Conservation (phyloP, 2,329 filamentous ascomycete species). For the Colletotrichum spinosum region DNA sequence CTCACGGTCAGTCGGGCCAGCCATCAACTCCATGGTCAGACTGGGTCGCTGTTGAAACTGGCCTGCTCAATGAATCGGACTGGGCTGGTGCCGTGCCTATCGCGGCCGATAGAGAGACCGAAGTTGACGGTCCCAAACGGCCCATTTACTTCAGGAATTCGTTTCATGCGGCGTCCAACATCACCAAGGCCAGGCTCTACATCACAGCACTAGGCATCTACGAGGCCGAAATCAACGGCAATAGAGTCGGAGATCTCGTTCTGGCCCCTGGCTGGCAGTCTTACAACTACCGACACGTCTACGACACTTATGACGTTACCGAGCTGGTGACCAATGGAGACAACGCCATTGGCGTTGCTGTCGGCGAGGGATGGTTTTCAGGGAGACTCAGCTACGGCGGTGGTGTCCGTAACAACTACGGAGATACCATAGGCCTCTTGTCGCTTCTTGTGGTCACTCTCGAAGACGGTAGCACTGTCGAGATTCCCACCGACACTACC, state of each 20-base stretch:
- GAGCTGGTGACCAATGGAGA: slow-evolving; percentile 50
- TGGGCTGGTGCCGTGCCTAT: slow-evolving; percentile 47
- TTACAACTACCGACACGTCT: slow-evolving; percentile 62
- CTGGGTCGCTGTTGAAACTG: slow-evolving; percentile 50
- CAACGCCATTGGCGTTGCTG: slow-evolving; percentile 51
- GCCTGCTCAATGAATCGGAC: slow-evolving; percentile 43
- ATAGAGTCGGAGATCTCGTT: slow-evolving; percentile 51
- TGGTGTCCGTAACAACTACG: slow-evolving; percentile 49
- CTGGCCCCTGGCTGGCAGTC: slow-evolving; percentile 65
- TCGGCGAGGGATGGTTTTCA: slow-evolving; percentile 63
- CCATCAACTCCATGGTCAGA: slow-evolving; percentile 46
- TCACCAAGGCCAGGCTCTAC: slow-evolving; percentile 56
- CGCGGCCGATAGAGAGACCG: slow-evolving; percentile 44
- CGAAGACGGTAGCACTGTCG: slow-evolving; percentile 43
- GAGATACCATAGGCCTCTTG: slow-evolving; percentile 52
- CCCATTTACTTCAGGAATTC: slow-evolving; percentile 38
- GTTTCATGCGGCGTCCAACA: slow-evolving; percentile 37
- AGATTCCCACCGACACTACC: slow-evolving; percentile 49
- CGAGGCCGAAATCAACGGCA: slow-evolving; percentile 60
- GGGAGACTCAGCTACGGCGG: slow-evolving; percentile 50
- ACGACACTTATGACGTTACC: slow-evolving; percentile 65
- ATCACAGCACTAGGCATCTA: slow-evolving; percentile 61
- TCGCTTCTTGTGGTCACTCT: slow-evolving; percentile 52
- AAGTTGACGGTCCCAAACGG: slow-evolving; percentile 44
- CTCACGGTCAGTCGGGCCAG: slow-evolving; percentile 43